Evolutionary conservation across 2,329 filamentous ascomycete genomes (phyloP).

Genomic region (Orbilia ellipsospora): DNA sequence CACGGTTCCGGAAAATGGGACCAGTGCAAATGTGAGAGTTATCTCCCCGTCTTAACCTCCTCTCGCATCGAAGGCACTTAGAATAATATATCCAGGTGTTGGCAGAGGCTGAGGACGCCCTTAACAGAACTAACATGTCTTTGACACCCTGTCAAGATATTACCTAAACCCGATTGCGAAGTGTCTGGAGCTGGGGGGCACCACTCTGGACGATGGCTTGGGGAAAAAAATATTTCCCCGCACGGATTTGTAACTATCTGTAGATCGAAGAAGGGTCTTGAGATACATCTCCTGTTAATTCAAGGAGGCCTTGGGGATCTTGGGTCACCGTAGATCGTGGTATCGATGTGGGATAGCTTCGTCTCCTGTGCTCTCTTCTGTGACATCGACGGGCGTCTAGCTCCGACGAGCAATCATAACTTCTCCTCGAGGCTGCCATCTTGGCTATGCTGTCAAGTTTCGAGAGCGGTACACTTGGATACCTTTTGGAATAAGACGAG

Average conservation of each 20-base stretch:
- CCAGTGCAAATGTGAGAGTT: background rate
- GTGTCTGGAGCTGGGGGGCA: background rate
- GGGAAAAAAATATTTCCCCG: slow-evolving; percentile 17
- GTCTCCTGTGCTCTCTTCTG: slow-evolving; percentile 5
- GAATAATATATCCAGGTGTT: no score
- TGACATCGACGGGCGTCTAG: slow-evolving; percentile 29
- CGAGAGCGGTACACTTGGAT: slow-evolving; percentile 6
- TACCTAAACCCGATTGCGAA: slow-evolving; percentile 52
- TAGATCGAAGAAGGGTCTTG: slow-evolving; percentile 8
- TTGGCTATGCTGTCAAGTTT: background rate
- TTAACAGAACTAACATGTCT: background rate
- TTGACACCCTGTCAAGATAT: slow-evolving; percentile 52
- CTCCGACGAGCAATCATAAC: slow-evolving; percentile 10
- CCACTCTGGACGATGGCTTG: background rate
- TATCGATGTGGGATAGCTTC: slow-evolving; percentile 29
- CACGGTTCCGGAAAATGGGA: slow-evolving; percentile 43
- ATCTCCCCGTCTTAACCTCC: no score
- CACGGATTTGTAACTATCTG: slow-evolving; percentile 1
- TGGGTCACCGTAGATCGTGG: slow-evolving; percentile 22
- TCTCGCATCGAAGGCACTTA: no score
- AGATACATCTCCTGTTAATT: slow-evolving; percentile 9
- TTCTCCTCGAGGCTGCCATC: slow-evolving; percentile 5
- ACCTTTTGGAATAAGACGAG: background rate
- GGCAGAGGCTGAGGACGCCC: no score
- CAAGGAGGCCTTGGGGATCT: slow-evolving; percentile 22